Evolutionary conservation across 2,329 filamentous ascomycete genomes (phyloP).

Genomic region (Neofusicoccum cordaticola): DNA sequence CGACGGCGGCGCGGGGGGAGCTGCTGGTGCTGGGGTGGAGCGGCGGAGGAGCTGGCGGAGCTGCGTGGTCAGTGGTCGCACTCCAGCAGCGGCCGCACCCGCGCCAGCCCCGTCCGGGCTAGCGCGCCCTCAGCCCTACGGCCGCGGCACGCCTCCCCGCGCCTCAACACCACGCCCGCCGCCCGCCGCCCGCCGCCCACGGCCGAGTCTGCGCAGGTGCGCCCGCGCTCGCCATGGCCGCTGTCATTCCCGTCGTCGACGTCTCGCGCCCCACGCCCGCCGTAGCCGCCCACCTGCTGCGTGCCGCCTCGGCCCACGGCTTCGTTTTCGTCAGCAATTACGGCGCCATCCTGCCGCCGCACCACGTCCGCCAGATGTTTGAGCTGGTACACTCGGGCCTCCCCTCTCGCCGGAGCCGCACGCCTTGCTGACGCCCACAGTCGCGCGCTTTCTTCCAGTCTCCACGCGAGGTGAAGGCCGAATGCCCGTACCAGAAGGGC

Average conservation of each 20-base stretch:
- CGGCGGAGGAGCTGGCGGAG: conserved; percentile 6
- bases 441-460: conserved; percentile 71
- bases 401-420: background rate
- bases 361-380: conserved; percentile 70
- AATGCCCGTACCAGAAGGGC: conserved; percentile 65
- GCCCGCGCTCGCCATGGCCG: background rate
- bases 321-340: conserved; percentile 85
- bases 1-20: background rate
- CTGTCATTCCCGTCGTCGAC: conserved; percentile 75
- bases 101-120: background rate
- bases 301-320: conserved; percentile 77
- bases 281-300: conserved; percentile 67
- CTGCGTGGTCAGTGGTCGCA: conserved; percentile 6
- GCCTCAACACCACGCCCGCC: conserved; percentile 8
- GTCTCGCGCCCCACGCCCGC: conserved; percentile 61
- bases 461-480: conserved; percentile 67
- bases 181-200: background rate
- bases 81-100: background rate
- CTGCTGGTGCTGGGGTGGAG: background rate
- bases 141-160: background rate
- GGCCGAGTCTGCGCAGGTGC: too few species aligned
- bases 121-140: conserved; percentile 14
- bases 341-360: conserved; percentile 58
- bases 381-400: conserved; percentile 55
- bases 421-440: conserved; percentile 39